Evolutionary conservation across 2,329 filamentous ascomycete genomes (phyloP).

Genomic region (Colletotrichum eremochloae): DNA sequence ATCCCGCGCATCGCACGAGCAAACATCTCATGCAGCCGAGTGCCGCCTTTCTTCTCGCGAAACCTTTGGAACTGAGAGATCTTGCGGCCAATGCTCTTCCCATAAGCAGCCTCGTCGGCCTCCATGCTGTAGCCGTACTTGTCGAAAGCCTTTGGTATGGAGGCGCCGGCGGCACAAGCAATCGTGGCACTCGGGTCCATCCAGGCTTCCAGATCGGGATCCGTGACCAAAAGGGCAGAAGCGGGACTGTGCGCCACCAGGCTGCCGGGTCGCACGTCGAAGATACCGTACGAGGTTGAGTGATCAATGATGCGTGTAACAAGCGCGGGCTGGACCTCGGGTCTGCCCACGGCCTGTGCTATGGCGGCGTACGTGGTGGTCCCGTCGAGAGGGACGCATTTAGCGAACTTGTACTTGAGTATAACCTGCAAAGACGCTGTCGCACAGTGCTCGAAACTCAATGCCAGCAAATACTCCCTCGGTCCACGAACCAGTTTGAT

Average conservation of each 20-base stretch:
- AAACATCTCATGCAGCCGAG: constrained; percentile 16
- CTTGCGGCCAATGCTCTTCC: constrained; percentile 7
- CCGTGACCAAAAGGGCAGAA: neutral
- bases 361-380: neutral
- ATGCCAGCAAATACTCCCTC: neutral
- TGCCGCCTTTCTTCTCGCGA: constrained; percentile 6
- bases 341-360: neutral
- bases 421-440: constrained; percentile 17
- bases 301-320: constrained; percentile 18
- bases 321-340: constrained; percentile 1
- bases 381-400: constrained; percentile 3
- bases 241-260: constrained; percentile 11
- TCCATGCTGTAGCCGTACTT: constrained; percentile 28
- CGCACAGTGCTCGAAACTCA: constrained; percentile 27
- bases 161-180: constrained; percentile 16
- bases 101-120: constrained; percentile 18
- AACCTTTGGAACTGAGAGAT: constrained; percentile 19
- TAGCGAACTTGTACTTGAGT: constrained; percentile 21
- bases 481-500: constrained; percentile 9
- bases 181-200: constrained; percentile 21
- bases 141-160: constrained; percentile 1
- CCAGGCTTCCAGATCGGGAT: constrained; percentile 25
- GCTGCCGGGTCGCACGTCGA: constrained; percentile 4
- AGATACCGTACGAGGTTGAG: constrained; percentile 7
- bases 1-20: constrained; percentile 30